phyloP scores from a whole-genome alignment of 768 basidiomycete genomes.

The Daedaleopsis sinensis region DNA sequence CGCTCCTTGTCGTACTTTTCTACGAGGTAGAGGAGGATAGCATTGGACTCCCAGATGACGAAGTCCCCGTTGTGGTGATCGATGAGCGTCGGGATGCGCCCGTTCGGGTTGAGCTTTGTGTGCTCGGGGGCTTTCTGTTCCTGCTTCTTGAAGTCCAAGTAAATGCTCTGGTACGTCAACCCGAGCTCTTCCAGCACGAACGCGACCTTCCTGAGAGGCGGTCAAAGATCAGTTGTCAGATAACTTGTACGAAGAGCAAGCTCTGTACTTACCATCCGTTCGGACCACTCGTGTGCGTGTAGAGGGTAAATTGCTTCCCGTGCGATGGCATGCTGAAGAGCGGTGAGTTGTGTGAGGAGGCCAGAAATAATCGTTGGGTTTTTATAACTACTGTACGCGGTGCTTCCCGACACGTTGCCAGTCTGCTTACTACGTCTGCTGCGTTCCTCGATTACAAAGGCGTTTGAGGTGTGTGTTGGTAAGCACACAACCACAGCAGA shows the following conservation, averaged over 20 bases:
- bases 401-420: not conserved
- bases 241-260: not conserved
- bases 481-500: no score
- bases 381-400: not conserved
- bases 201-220: slow-evolving; percentile 24
- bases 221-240: not conserved
- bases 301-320: slow-evolving; percentile 31
- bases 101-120: slow-evolving; percentile 30
- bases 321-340: slow-evolving; percentile 13
- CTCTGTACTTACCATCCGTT: slow-evolving; percentile 21
- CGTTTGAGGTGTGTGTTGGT: no score
- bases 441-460: no score
- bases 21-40: slow-evolving; percentile 42
- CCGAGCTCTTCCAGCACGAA: slow-evolving; percentile 33
- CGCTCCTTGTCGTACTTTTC: slow-evolving; percentile 43
- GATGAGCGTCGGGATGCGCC: slow-evolving; percentile 35
- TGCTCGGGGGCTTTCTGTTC: slow-evolving; percentile 46
- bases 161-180: slow-evolving; percentile 28
- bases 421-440: no score
- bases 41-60: slow-evolving; percentile 35
- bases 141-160: slow-evolving; percentile 33
- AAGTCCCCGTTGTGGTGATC: slow-evolving; percentile 33
- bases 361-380: not conserved
- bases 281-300: slow-evolving; percentile 24
- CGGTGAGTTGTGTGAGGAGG: no score